Base-by-base conservation (phyloP, 2,329 filamentous ascomycete genomes). In the Lachnellula arida region DNA sequence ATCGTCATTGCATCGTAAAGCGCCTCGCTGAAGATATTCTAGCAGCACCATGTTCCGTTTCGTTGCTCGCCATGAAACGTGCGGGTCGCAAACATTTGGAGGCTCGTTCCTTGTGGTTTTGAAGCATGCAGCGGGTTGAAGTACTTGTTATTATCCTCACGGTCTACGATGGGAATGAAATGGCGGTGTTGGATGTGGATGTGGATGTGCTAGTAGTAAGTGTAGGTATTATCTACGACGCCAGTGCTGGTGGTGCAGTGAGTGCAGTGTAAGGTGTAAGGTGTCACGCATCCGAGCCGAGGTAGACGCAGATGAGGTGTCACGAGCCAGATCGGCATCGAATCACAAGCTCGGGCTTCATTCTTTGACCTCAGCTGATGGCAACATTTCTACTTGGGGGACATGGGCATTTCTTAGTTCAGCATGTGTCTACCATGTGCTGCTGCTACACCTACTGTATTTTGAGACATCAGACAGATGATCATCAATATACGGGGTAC, bases 41-140 rank as follows among this genome's bases (percentile, higher is more conserved):
- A 67, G 57, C 55, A 64, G 59, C 47, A 65, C 60, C 65, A 68
- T 68, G 14, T 53, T 65, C 58, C 51, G 46, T 55, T 34, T 56
- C 43, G 35, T 37, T 46, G 42, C 47, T 55, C 53, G 59, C 62
- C 62, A 65, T 64, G 56, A 57, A 62, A 19, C 42, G 15, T n/a
- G 35, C 35, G 19, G 25, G 14, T 46, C n/a, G 48, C 22, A 48
- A 43, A 34, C 51, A 47, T 44, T 17, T 19, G 42, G 9, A 14
- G n/a, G 4, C 19, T 12, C 5, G 42, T 7, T n/a, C 5, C 2
- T 17, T 44, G 5, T 14, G 42, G 42, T 8, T 42, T 42, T 17
- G 39, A 17, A 42, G 39, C 39, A 11, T 44, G n/a, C 25, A 12
- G 5, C 11, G 8, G 28, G 8, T 11, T 8, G 28, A 12, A 32